Conservation (phyloP, 176 grass and related monocot genomes). For the Oryza glaberrima region DNA sequence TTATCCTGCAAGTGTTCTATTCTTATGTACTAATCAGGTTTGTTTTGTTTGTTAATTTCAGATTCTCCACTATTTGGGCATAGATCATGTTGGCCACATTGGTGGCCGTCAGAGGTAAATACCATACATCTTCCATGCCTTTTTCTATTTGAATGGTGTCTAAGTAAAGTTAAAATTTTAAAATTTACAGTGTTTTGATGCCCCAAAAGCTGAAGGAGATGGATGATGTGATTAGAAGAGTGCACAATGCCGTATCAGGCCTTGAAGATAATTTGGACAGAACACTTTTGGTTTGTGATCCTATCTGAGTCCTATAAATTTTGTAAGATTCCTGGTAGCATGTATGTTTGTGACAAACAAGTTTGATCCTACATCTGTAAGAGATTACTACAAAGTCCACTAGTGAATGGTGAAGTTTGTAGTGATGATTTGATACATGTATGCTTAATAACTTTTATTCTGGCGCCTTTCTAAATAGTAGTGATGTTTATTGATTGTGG, state of each 20-base stretch:
- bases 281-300: slow-evolving; percentile 78
- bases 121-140: slow-evolving; percentile 24
- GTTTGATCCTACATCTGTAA: background rate
- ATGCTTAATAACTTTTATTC: slow-evolving; percentile 11
- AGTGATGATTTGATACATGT: background rate
- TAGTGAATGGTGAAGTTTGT: slow-evolving; percentile 1
- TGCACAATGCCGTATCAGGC: slow-evolving; percentile 52
- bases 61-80: slow-evolving; percentile 94
- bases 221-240: slow-evolving; percentile 86
- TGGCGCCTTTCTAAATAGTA: background rate
- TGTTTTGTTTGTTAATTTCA: slow-evolving; percentile 42
- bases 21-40: slow-evolving; percentile 25
- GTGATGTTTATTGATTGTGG: background rate
- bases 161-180: slow-evolving; percentile 36
- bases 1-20: slow-evolving; percentile 6
- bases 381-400: background rate
- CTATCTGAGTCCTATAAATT: slow-evolving; percentile 26
- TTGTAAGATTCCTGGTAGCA: slow-evolving; percentile 4
- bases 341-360: background rate
- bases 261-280: slow-evolving; percentile 48
- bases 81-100: slow-evolving; percentile 95
- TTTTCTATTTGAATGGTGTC: slow-evolving; percentile 1
- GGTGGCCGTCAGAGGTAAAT: slow-evolving; percentile 77
- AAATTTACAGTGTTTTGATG: slow-evolving; percentile 76
- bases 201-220: slow-evolving; percentile 91